Conservation (phyloP, 768 basidiomycete species). For the Lactarius deliciosus region DNA sequence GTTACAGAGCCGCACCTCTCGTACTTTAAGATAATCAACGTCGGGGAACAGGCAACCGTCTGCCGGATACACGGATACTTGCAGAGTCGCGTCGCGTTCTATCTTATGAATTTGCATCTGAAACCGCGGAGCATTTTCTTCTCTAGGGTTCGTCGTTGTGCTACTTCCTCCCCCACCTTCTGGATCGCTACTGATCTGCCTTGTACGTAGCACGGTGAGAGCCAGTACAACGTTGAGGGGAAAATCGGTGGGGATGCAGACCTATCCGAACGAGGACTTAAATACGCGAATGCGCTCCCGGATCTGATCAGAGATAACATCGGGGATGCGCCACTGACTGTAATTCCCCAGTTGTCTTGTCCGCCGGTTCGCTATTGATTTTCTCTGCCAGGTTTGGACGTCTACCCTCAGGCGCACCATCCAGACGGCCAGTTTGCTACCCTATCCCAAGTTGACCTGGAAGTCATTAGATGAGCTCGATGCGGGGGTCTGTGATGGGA, state of each 20-base stretch:
- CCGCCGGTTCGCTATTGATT: background rate
- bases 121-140: conserved; percentile 97
- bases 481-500: conserved; percentile 98
- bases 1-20: conserved; percentile 88
- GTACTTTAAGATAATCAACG: conserved; percentile 89
- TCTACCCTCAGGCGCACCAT: conserved; percentile 94
- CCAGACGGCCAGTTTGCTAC: conserved; percentile 80
- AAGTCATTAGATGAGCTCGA: conserved; percentile 98
- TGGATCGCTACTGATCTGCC: conserved; percentile 17
- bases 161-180: conserved; percentile 7
- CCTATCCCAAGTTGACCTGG: conserved; percentile 94
- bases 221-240: conserved; percentile 93
- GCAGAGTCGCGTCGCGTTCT: conserved; percentile 96
- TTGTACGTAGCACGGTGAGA: conserved; percentile 87
- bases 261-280: conserved; percentile 78
- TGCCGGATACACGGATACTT: conserved; percentile 91
- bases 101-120: conserved; percentile 96
- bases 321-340: conserved; percentile 84
- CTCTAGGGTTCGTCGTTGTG: conserved; percentile 66
- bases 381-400: conserved; percentile 80
- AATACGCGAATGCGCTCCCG: conserved; percentile 86
- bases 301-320: conserved; percentile 86
- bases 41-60: conserved; percentile 86
- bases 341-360: conserved; percentile 37
- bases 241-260: conserved; percentile 97